A percentile compares a stretch with the other conserved stretches of the same genome.
phyloP scores from a whole-genome alignment of 2,329 filamentous ascomycete species.

The Tolypocladium endophyticum region DNA sequence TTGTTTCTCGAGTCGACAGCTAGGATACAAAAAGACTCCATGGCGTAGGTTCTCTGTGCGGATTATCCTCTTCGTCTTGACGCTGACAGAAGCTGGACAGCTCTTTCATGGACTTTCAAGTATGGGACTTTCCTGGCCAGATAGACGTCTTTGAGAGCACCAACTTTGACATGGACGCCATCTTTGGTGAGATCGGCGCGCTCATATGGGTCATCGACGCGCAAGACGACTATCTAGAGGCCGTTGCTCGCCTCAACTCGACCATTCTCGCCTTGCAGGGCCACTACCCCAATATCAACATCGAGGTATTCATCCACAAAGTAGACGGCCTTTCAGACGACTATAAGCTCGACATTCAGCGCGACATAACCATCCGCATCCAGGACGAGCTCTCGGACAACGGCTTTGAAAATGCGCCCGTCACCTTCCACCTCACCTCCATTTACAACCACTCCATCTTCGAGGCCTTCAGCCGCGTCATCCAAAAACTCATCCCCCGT shows the following conservation, averaged over 20 bases:
- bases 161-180: slow-evolving; percentile 81
- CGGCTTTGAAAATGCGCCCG: slow-evolving; percentile 84
- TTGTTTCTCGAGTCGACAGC: slow-evolving; percentile 93
- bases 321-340: slow-evolving; percentile 96
- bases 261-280: slow-evolving; percentile 86
- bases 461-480: slow-evolving; percentile 95
- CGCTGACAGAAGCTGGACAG: slow-evolving; percentile 32
- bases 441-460: slow-evolving; percentile 99
- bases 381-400: slow-evolving; percentile 92
- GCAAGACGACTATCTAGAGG: slow-evolving; percentile 94
- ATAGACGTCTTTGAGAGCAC: slow-evolving; percentile 81
- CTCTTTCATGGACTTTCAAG: slow-evolving; percentile 98
- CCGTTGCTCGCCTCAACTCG: slow-evolving; percentile 73
- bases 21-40: slow-evolving; percentile 85
- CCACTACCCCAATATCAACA: slow-evolving; percentile 84
- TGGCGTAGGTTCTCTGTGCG: slow-evolving; percentile 59
- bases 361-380: slow-evolving; percentile 92
- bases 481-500: slow-evolving; percentile 92
- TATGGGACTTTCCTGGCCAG: slow-evolving; percentile 95
- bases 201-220: slow-evolving; percentile 98
- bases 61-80: neutral
- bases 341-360: slow-evolving; percentile 90
- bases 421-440: slow-evolving; percentile 91
- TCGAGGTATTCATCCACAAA: slow-evolving; percentile 98
- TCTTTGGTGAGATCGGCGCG: slow-evolving; percentile 89